Evolutionary conservation across 352 stramenopile species (phyloP), one percentile per base, ranked within the genome.

Genomic region (Elongisporangium undulatum): DNA sequence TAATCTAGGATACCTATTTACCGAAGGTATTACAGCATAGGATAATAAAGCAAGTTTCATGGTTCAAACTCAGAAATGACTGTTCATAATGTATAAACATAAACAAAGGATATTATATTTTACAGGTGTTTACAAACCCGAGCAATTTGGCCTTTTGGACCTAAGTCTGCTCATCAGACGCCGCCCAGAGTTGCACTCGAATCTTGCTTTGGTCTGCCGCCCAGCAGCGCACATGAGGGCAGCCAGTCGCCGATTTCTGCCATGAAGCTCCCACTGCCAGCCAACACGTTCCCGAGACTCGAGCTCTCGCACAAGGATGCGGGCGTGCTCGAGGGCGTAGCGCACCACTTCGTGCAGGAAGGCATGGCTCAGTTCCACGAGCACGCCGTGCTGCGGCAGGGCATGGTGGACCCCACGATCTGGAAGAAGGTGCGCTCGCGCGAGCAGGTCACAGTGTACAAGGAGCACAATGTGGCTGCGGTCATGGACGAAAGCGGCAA

Each of bases 201-300:
- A 45, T 45, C 34, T 45, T 45, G 34, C 34, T 45, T 45, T 45
- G 34, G 13, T 15, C 34, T 45, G 34, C 34, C 2, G 23, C 23
- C 34, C 34, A 45, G 10, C 34, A 45, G 34, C 34, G 34, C 17
- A 9, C 7, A 45, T 17, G 34, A 45, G 3, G 34, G 34, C 34
- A 45, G 34, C 12, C 34, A 45, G 34, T 45, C 34, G 34, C 34
- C 12, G 34, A 45, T 45, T 45, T 45, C 34, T 45, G 20, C 53
- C 41, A 87, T 85, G 75, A 85, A 80, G 74, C 69, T 68, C 63
- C 75, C 75, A 52, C 17, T 84, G 50, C 64, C 74, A 38, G 75
- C 75, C 59, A 83, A 73, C 39, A 45, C 76, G 29, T 85, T 86
- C 55, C 61, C 72, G 21, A 66, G 66, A 19, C 52, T 86, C n/a